Evolutionary conservation across 371 early-diverging fungal species (phyloP).

Genomic region (Actinomortierella wolfii): DNA sequence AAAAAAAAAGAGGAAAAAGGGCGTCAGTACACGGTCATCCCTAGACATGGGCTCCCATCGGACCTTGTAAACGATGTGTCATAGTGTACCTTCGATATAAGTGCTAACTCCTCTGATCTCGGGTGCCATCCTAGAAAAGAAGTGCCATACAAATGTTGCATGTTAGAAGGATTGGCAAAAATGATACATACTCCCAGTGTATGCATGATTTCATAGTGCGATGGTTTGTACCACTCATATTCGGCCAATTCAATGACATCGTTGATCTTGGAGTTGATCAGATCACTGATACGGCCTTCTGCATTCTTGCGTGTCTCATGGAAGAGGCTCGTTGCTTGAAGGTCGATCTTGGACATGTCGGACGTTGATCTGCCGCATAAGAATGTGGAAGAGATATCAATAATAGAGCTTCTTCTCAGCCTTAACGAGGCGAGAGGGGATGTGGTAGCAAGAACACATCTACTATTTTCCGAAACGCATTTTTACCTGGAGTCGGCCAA

Average conservation of each 20-base stretch:
- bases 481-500: slow-evolving; percentile 68
- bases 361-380: slow-evolving; percentile 52
- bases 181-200: no score
- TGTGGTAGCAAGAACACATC: no score
- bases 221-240: slow-evolving; percentile 73
- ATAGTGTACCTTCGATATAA: slow-evolving; percentile 59
- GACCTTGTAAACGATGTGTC: background rate
- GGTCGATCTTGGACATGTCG: slow-evolving; percentile 60
- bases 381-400: background rate
- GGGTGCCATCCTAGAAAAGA: slow-evolving; percentile 31
- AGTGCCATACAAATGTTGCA: background rate
- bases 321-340: slow-evolving; percentile 77
- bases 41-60: no score
- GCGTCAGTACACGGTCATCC: background rate
- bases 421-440: no score
- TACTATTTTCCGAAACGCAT: background rate
- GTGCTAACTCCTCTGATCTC: slow-evolving; percentile 49
- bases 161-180: no score
- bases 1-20: background rate
- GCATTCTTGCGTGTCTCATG: slow-evolving; percentile 70
- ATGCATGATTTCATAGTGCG: background rate
- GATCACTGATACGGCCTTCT: slow-evolving; percentile 81
- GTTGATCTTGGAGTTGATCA: slow-evolving; percentile 83
- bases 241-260: slow-evolving; percentile 80
- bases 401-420: no score